A percentile compares a stretch with the other conserved stretches of the same genome.
Conservation (phyloP, 2,329 filamentous ascomycete species). For the Aspergillus unguis region DNA sequence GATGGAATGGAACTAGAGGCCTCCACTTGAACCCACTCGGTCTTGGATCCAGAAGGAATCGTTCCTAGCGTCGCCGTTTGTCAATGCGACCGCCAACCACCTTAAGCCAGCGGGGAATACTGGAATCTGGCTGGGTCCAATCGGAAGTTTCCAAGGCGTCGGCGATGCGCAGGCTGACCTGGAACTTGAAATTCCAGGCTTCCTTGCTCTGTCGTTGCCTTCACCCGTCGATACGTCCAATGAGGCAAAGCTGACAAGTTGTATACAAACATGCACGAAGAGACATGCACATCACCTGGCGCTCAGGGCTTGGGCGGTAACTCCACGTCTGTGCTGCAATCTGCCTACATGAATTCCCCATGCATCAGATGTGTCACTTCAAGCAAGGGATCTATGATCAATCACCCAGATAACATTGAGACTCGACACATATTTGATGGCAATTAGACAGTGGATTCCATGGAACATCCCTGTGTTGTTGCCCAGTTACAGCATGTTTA, state of each 20-base stretch:
- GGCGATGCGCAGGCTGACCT: too few species aligned
- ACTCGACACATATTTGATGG: not conserved
- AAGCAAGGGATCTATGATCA: constrained; percentile 7
- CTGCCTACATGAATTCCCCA: constrained; percentile 1
- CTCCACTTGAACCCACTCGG: not conserved
- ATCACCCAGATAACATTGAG: not conserved
- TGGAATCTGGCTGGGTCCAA: constrained; percentile 14
- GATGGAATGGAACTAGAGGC: constrained; percentile 13
- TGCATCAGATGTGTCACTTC: not conserved
- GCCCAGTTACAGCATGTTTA: constrained; percentile 6
- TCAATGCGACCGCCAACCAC: constrained; percentile 11
- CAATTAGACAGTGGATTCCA: constrained; percentile 5
- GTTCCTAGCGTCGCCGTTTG: constrained; percentile 24
- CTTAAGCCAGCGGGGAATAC: constrained; percentile 6
- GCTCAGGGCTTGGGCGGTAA: too few species aligned
- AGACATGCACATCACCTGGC: not conserved
- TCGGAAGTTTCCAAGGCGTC: not conserved
- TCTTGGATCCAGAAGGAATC: constrained; percentile 13
- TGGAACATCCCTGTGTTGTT: constrained; percentile 8
- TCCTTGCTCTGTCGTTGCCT: not conserved
- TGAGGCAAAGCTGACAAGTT: not conserved
- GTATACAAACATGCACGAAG: constrained; percentile 2
- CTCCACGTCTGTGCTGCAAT: not conserved
- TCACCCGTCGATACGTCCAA: not conserved
- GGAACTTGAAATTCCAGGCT: too few species aligned